Conservation (phyloP, 352 stramenopile genomes). For the Pythium dissimile region DNA sequence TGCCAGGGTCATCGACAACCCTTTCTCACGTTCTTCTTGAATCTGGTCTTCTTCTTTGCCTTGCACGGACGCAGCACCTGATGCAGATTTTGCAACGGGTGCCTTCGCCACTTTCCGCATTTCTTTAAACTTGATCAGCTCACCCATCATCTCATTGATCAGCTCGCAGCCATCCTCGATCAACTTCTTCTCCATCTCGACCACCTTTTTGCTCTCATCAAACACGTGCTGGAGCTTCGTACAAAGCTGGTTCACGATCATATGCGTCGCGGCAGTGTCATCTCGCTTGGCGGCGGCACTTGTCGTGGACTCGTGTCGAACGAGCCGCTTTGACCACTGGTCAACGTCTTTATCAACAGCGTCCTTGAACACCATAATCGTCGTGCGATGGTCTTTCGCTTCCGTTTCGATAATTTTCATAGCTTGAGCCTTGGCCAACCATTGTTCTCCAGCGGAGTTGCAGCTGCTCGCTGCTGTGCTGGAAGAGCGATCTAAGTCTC, state of each 20-base stretch:
- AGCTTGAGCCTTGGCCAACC: constrained; percentile 53
- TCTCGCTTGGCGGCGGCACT: constrained; percentile 35
- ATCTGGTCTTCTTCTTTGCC: constrained; percentile 63
- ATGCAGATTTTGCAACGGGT: constrained; percentile 5
- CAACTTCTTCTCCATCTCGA: constrained; percentile 59
- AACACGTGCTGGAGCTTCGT: constrained; percentile 81
- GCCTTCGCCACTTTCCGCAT: constrained; percentile 38
- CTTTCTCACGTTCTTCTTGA: constrained; percentile 77
- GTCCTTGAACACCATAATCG: constrained; percentile 83
- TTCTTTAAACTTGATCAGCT: constrained; percentile 58
- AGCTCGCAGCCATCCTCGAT: constrained; percentile 52
- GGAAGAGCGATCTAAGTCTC: constrained; percentile 47
- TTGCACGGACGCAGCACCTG: background rate
- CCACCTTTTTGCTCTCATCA: constrained; percentile 66
- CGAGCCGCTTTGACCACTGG: constrained; percentile 56
- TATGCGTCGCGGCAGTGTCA: constrained; percentile 66
- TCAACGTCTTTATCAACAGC: constrained; percentile 75
- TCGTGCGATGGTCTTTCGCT: constrained; percentile 73
- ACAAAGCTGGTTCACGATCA: constrained; percentile 75
- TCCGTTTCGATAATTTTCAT: constrained; percentile 63
- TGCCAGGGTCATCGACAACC: constrained; percentile 60
- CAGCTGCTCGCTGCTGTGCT: background rate
- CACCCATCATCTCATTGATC: constrained; percentile 71
- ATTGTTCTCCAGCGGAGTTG: constrained; percentile 39
- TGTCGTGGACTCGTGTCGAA: constrained; percentile 28